Percentiles rank a stretch among this genome's conserved stretches.
Evolutionary conservation across 805 yeast genomes (phyloP).

Genomic region (Scheffersomyces stipitis): DNA sequence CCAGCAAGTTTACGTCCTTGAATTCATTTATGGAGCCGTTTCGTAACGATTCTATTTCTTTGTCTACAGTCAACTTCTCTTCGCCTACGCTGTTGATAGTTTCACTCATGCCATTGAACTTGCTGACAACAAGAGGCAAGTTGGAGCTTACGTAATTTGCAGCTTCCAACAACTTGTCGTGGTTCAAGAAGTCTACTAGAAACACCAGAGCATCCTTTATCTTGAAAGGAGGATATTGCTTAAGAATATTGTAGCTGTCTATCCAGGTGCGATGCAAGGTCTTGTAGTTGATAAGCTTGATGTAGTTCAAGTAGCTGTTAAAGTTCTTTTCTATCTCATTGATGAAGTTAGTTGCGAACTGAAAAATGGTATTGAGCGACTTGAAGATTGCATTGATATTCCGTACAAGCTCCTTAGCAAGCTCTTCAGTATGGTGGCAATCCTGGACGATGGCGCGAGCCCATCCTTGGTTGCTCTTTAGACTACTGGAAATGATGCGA

Average conservation of each 20-base stretch:
- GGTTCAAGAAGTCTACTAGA: constrained; percentile 34
- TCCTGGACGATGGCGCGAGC: constrained; percentile 46
- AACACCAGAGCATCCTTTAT: constrained; percentile 27
- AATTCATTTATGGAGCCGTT: constrained; percentile 32
- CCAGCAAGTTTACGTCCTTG: constrained; percentile 15
- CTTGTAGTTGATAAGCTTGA: constrained; percentile 39
- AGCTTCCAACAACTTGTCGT: constrained; percentile 21
- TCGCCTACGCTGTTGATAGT: constrained; percentile 37
- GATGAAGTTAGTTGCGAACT: constrained; percentile 50
- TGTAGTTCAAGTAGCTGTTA: constrained; percentile 34
- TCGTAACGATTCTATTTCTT: constrained; percentile 41
- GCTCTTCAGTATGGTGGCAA: constrained; percentile 30
- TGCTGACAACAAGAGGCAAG: constrained; percentile 30
- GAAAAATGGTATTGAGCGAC: constrained; percentile 47
- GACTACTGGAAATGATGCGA: constrained; percentile 8
- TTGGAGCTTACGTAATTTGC: constrained; percentile 28
- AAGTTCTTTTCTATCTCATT: constrained; percentile 49
- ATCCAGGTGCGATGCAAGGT: constrained; percentile 41
- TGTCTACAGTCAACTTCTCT: constrained; percentile 37
- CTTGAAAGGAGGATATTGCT: constrained; percentile 35
- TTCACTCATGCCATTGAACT: constrained; percentile 31
- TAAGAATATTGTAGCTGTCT: constrained; percentile 32
- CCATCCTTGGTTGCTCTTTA: constrained; percentile 55
- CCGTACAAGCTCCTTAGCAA: constrained; percentile 22
- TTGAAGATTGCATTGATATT: constrained; percentile 45